Evolutionary conservation across 2,329 filamentous ascomycete species (phyloP), one percentile per base, ranked within the genome.

Genomic region (Aspergillus chevalieri): DNA sequence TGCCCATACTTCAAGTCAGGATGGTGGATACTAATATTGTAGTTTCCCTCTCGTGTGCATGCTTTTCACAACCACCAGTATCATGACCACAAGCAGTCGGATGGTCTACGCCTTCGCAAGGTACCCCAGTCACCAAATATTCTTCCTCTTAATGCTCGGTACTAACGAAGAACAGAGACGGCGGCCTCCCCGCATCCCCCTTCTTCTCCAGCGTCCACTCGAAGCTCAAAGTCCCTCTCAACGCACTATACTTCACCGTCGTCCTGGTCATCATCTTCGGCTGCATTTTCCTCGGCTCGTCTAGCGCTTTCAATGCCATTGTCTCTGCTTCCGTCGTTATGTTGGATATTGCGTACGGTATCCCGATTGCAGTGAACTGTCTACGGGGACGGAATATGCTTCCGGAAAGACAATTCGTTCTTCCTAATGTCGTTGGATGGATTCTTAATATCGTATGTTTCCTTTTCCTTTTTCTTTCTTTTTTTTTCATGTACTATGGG

Each of bases 271-370:
- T 87, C 49, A 73, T 87, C 10, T 86, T 89, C 49, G 85, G 85
- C 0, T 76, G 80, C 50, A 83, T 89, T 53, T 86, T 87, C 64
- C 74, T 89, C 2, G 85, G 84, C 0, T 86, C 83, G 2, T 65
- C 65, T 44, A 80, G 78, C 51, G 85, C 85, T 0, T 87, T 89
- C 67, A 87, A 85, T 39, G 85, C 85, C 12, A 86, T 89, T 57
- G 77, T 86, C 1, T 82, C 84, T 0, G 80, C 85, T 0, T 85
- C 84, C 0, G 86, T 90, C 0, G 85, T 89, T 6, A 80, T 85
- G 1, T 75, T 91, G 0, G 82, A 84, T 6, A 70, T 90, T 4
- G 85, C 84, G 2, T 91, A 91, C 57, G 86, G 80, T 5, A 87
- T 91, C 36, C 87, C 87, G 0, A 80, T 88, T 43, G 74, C 79